Evolutionary conservation across 164 flowering plant species (phyloP), one percentile per base, ranked within the genome.

Genomic region (Buxus sempervirens): DNA sequence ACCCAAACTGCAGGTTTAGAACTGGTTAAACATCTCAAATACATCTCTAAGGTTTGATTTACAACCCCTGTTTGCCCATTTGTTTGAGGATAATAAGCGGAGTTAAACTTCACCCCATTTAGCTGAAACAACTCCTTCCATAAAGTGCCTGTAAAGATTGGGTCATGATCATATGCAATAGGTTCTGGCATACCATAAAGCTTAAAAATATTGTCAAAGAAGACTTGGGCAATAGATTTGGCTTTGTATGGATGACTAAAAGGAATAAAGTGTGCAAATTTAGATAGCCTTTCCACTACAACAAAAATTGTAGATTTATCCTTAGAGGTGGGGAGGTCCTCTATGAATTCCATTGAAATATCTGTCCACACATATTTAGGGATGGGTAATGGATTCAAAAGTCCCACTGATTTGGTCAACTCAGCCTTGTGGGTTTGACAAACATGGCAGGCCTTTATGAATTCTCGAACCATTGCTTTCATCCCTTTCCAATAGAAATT

Each of bases 191-290:
- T n/a, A n/a, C n/a, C n/a, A n/a, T n/a, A n/a, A n/a, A n/a, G n/a
- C n/a, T n/a, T n/a, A n/a, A n/a, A n/a, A n/a, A n/a, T n/a, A n/a
- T n/a, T n/a, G n/a, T n/a, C n/a, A n/a, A n/a, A n/a, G n/a, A 32
- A 67, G 18, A 58, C 24, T 56, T 67, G 53, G 1, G 70, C 70
- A 5, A 67, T 25, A 10, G 1, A 0, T 4, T 5, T 23, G 0
- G 70, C 62, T 23, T 62, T 67, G 19, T 56, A 67, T 1, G 70
- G 70, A 16, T 67, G 70, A 3, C 16, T 0, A 0, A 67, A 18
- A 19, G 53, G 19, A 9, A 56, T 6, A 19, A 56, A 67, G n/a
- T 67, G 62, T 5, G 51, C 54, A 58, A 14, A 67, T 19, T 56
- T 67, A n/a, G 60, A 22, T 1, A 67, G 53, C 23, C 70, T 27